These are phyloP conservation scores for Nasturtium officinale DNA, from an alignment of 345 rosid species.

Conservation along the genomic window DNA sequence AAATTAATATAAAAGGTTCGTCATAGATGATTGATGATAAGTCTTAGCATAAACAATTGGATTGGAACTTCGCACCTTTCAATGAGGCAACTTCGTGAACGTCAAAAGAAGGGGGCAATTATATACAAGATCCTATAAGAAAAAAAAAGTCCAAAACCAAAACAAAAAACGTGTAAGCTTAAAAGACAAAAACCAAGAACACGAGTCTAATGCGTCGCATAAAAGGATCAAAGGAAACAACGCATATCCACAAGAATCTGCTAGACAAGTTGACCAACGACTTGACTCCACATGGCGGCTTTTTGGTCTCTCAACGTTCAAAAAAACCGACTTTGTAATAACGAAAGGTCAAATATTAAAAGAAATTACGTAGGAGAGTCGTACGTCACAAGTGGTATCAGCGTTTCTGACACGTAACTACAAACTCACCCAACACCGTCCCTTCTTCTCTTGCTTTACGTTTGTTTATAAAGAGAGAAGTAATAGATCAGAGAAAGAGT, in stretches of 20 bases:
- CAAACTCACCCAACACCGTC: slow-evolving; percentile 25
- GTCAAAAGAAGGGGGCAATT: neutral
- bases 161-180: neutral
- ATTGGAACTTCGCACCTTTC: neutral
- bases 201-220: slow-evolving; percentile 30
- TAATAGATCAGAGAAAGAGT: slow-evolving; percentile 11
- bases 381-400: slow-evolving; percentile 32
- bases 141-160: neutral
- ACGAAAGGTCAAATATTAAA: slow-evolving; percentile 4
- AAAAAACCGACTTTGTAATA: slow-evolving; percentile 15
- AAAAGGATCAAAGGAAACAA: slow-evolving; percentile 7
- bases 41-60: neutral
- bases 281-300: slow-evolving; percentile 39
- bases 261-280: slow-evolving; percentile 31
- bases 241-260: slow-evolving; percentile 36
- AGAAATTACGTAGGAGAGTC: slow-evolving; percentile 15
- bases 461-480: slow-evolving; percentile 21
- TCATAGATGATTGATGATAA: neutral
- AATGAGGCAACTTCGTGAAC: neutral
- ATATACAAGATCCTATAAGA: neutral
- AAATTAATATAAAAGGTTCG: neutral
- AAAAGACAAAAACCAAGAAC: neutral
- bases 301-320: slow-evolving; percentile 23
- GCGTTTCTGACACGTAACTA: slow-evolving; percentile 35
- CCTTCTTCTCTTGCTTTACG: neutral